Base-by-base conservation (phyloP, 1,284 basidiomycete genomes). In the Ganoderma lingzhi region DNA sequence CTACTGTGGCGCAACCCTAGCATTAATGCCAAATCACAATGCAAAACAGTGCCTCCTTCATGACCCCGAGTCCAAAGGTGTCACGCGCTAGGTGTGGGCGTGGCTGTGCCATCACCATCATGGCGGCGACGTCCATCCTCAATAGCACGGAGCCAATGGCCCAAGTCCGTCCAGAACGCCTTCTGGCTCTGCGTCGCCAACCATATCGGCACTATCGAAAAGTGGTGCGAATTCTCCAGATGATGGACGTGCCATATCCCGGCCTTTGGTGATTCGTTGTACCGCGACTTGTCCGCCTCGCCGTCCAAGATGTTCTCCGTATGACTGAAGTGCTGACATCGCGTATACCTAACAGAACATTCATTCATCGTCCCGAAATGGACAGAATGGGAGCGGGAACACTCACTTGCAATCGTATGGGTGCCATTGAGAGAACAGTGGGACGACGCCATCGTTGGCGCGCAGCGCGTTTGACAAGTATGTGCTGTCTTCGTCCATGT, bases 351-450 rank as follows among this genome's bases (percentile, higher is more conserved):
- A 70, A 23, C 19, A 30, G 5, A 8, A 56, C 23, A 6, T 28
- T 51, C 10, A 12, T 23, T 15, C 14, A 32, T 44, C 45, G 39
- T 28, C 8, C 19, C 19, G 30, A n/a, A 30, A 9, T 32, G 6
- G 15, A 48, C 23, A 14, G 41, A 15, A 42, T 17, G 45, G 35
- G n/a, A 6, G 10, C 32, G 56, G 15, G 30, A 17, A 8, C 14
- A 53, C 65, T 51, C 55, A 84, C 84, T 76, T 74, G 82, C 86
- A 87, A 32, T 81, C 74, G 64, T 80, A 77, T n/a, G 86, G 85
- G 78, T 87, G 86, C 82, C 83, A 87, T 62, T 86, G 86, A 2
- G 86, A 87, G 74, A 87, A 86, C 8, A 85, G n/a, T 3, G 85
- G 85, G 1, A 86, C 86, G 15, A 87, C 79, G 3, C 86, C 85